Evolutionary conservation across 2,329 filamentous ascomycete genomes (phyloP).

Genomic region (Verruconis gallopava): DNA sequence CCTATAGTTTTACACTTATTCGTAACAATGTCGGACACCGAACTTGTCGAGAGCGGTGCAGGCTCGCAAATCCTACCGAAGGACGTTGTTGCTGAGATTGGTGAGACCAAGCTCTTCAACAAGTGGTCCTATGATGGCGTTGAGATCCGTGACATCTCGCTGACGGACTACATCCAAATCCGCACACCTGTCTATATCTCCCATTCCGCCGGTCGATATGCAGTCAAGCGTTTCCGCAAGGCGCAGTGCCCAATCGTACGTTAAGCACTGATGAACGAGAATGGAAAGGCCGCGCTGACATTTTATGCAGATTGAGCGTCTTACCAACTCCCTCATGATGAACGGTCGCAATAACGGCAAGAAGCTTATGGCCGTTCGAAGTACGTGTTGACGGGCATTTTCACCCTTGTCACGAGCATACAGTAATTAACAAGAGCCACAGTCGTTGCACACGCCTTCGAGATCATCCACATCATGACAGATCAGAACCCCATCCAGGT

Average conservation of each 20-base stretch:
- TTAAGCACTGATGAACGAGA: background rate
- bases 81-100: conserved; percentile 80
- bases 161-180: conserved; percentile 99
- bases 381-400: too few species aligned
- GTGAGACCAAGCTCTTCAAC: conserved; percentile 93
- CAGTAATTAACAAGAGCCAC: too few species aligned
- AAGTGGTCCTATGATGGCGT: conserved; percentile 98
- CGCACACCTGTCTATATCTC: conserved; percentile 97
- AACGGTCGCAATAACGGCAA: conserved; percentile 99
- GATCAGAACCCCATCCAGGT: conserved; percentile 99
- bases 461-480: conserved; percentile 99
- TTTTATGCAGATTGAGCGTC: conserved; percentile 64
- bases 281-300: background rate
- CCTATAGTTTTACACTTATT: background rate
- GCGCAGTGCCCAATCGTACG: conserved; percentile 78
- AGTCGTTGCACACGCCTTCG: conserved; percentile 91
- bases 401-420: too few species aligned
- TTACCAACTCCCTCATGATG: conserved; percentile 99
- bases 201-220: conserved; percentile 97
- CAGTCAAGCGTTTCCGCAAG: conserved; percentile 99
- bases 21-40: conserved; percentile 86
- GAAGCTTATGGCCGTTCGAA: conserved; percentile 99
- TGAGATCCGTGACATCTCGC: conserved; percentile 98
- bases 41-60: conserved; percentile 73
- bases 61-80: conserved; percentile 78